Conservation (phyloP, 345 rosid genomes). For the Arabis alpina region DNA sequence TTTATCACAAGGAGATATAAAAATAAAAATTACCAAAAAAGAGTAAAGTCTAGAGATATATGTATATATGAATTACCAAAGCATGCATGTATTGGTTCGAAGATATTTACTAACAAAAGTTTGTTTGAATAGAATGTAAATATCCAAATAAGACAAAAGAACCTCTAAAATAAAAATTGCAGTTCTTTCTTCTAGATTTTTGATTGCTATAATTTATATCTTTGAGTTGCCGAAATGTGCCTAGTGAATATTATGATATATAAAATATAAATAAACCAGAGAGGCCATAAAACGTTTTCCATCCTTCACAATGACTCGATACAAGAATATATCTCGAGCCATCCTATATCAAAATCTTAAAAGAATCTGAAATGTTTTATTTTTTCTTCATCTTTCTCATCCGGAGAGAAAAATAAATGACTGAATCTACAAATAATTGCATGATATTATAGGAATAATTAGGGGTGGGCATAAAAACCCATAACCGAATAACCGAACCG, state of each 20-base stretch:
- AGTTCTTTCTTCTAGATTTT: not conserved
- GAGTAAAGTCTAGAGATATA: not conserved
- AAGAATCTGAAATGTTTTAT: not conserved
- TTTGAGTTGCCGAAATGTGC: slow-evolving; percentile 1
- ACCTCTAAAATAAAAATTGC: not conserved
- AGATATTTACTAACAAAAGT: not conserved
- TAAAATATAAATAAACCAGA: not conserved
- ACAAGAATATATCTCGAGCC: not conserved
- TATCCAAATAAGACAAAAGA: slow-evolving; percentile 12
- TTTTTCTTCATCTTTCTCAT: not conserved
- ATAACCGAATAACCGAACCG: too few species aligned
- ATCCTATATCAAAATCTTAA: not conserved
- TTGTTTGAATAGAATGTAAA: not conserved
- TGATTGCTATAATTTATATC: not conserved
- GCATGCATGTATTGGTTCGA: not conserved
- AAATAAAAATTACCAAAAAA: not conserved
- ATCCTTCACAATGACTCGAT: not conserved
- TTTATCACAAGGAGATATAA: not conserved
- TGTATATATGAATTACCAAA: not conserved
- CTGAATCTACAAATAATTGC: slow-evolving; percentile 8
- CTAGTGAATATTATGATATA: not conserved
- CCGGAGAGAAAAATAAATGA: not conserved
- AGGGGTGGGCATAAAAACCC: too few species aligned
- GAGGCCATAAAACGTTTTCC: not conserved
- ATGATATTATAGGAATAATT: not conserved